Evolutionary conservation across 176 grass and related monocot genomes (phyloP).

Genomic region (Aegilops longissima): DNA sequence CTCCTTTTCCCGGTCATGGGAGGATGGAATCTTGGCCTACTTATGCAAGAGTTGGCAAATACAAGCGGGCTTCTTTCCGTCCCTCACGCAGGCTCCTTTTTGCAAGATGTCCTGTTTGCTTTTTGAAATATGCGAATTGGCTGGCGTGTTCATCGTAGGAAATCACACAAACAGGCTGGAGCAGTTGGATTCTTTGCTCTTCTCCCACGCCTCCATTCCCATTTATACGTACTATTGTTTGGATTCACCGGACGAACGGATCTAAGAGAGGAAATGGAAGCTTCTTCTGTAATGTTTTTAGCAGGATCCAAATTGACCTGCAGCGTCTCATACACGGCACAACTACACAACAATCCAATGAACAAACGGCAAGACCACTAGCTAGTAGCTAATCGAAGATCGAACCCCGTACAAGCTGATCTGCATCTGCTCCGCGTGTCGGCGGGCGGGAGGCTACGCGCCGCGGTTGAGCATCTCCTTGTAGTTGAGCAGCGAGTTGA

Average conservation of each 20-base stretch:
- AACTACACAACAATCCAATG: neutral
- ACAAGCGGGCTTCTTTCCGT: neutral
- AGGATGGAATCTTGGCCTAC: no score
- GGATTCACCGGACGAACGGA: neutral
- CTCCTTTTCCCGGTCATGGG: no score
- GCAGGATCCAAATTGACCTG: neutral
- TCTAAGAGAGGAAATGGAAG: neutral
- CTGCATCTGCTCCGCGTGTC: neutral
- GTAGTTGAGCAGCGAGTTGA: constrained; percentile 74
- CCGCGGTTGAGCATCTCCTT: constrained; percentile 74
- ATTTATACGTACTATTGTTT: neutral
- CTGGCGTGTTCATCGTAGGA: neutral
- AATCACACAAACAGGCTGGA: constrained; percentile 9
- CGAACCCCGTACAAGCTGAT: neutral
- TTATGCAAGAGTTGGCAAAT: neutral
- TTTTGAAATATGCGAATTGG: neutral
- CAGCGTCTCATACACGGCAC: neutral
- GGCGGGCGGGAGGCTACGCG: constrained; percentile 3
- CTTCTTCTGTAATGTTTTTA: neutral
- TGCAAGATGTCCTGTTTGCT: neutral
- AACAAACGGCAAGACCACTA: neutral
- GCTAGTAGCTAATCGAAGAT: neutral
- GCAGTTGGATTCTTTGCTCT: neutral
- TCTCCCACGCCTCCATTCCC: neutral
- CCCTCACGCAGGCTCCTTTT: neutral